Evolutionary conservation across 2,329 filamentous ascomycete species (phyloP).

Genomic region (Gnomoniopsis sp.): DNA sequence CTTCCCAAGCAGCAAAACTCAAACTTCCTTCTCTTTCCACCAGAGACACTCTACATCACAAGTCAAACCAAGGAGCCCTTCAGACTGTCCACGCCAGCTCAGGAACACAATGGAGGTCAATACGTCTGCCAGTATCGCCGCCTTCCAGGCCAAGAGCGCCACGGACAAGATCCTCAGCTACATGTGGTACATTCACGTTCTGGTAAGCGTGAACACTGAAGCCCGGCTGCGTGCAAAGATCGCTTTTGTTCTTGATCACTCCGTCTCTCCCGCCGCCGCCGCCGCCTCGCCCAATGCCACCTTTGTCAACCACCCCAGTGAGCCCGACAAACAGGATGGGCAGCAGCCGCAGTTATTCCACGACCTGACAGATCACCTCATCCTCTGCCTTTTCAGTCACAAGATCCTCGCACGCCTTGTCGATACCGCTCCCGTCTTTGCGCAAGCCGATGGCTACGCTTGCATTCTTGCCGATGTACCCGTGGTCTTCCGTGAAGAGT

Average conservation of each 20-base stretch:
- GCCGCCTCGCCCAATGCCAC: not conserved
- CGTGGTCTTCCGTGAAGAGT: slow-evolving; percentile 8
- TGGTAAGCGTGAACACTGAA: slow-evolving; percentile 9
- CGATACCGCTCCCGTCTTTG: slow-evolving; percentile 5
- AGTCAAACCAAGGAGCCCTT: not conserved
- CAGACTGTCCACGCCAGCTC: not conserved
- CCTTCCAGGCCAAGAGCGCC: not conserved
- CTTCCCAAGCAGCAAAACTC: too few species aligned
- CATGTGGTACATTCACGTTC: slow-evolving; percentile 17
- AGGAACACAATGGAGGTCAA: not conserved
- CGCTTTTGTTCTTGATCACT: not conserved
- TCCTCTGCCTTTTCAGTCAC: slow-evolving; percentile 1
- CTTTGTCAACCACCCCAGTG: not conserved
- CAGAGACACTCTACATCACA: too few species aligned
- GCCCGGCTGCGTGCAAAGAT: slow-evolving; percentile 8
- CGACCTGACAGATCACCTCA: slow-evolving; percentile 11
- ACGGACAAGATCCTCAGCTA: slow-evolving; percentile 6
- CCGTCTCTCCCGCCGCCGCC: not conserved
- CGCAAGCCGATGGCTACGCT: slow-evolving; percentile 4
- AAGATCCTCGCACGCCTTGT: slow-evolving; percentile 1
- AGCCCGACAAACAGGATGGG: not conserved
- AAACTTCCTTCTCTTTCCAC: too few species aligned
- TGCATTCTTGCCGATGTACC: slow-evolving; percentile 2
- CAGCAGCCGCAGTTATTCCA: not conserved
- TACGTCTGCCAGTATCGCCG: not conserved